Conservation (phyloP, 495 filamentous ascomycete species). For the Podospora fimiseda region DNA sequence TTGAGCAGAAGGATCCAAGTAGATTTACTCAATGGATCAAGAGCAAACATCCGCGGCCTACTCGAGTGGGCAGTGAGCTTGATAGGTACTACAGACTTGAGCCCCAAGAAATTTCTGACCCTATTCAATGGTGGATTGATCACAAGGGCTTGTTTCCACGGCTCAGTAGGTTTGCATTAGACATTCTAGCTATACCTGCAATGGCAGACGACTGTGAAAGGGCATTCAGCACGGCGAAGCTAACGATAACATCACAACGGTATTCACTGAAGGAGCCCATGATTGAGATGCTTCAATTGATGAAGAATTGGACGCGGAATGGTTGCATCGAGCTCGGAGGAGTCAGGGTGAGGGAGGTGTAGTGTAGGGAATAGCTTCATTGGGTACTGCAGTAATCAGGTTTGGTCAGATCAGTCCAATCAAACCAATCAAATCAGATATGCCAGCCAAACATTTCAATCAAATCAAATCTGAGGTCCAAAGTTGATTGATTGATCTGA, state of each 20-base stretch:
- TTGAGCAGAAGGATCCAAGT: too few species aligned
- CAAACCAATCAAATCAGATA: not conserved
- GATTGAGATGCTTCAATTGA: not conserved
- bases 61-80: too few species aligned
- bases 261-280: not conserved
- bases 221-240: not conserved
- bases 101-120: not conserved
- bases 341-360: too few species aligned
- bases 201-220: not conserved
- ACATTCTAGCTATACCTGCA: too few species aligned
- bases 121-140: not conserved
- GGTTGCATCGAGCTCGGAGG: too few species aligned
- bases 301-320: too few species aligned
- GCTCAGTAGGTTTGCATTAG: too few species aligned
- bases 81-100: too few species aligned
- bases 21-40: too few species aligned
- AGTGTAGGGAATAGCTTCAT: too few species aligned
- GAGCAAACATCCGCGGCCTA: too few species aligned
- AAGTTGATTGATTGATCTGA: conserved; percentile 1
- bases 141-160: not conserved
- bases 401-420: not conserved
- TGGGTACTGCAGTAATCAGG: too few species aligned
- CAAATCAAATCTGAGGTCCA: not conserved
- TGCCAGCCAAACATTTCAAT: not conserved
- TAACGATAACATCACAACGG: not conserved